Evolutionary conservation across 2,329 filamentous ascomycete genomes (phyloP), one percentile per base, ranked within the genome.

Genomic region (Sporothrix sp.): DNA sequence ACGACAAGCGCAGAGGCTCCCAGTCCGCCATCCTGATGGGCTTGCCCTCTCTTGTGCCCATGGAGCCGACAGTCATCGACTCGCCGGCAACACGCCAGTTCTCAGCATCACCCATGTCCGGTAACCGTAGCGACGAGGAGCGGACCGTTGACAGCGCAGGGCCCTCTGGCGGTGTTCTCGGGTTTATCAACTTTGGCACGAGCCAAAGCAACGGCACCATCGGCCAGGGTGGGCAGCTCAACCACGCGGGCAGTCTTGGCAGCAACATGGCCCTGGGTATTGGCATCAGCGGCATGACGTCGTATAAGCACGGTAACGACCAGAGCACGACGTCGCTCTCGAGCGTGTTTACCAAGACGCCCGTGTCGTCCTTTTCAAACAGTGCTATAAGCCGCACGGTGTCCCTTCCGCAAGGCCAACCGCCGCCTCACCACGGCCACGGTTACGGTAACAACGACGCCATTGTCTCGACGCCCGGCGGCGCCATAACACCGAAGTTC

Each of bases 91-190:
- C 71, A 21, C 78, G 75, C 10, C 74, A 85, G 36, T 68, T 74
- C 2, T 84, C 82, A 9, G 79, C 79, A 11, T 85, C 84, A n/a
- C 80, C 84, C 2, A 68, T 87, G 42, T 87, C 85, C 18, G 80
- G 78, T 16, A 79, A 76, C 44, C 81, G 79, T 43, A 86, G 81
- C 62, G 80, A 85, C 39, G 84, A 90, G 53, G 81, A 81, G 33
- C 67, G 81, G 52, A 84, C 84, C 58, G 72, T 71, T 23, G 50
- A 58, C 27, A 51, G 43, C 14, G 30, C 42, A 14, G 52, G 43
- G 4, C 38, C 48, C 8, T 30, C 25, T 3, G 23, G 23, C 11
- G n/a, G 32, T 1, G 37, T 23, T 3, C 42, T 27, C 6, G 48
- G 45, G 9, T 48, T 23, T 23, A 40, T 51, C 32, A 35, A 9